phyloP scores from a whole-genome alignment of 108 stramenopile genomes.

The Licmophora abbreviata region DNA sequence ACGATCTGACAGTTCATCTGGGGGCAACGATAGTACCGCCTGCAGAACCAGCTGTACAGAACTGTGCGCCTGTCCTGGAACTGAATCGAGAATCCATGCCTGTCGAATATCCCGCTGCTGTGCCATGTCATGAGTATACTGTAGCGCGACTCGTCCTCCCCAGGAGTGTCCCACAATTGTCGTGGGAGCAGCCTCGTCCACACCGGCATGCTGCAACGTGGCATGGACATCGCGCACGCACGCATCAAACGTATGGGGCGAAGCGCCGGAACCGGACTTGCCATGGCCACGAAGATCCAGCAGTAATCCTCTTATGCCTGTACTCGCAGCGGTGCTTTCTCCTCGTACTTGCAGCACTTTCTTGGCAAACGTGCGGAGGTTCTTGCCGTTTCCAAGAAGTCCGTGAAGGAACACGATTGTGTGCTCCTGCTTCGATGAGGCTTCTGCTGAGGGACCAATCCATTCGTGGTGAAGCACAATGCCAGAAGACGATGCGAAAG shows the following conservation, averaged over 20 bases:
- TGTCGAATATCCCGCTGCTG: slow-evolving; percentile 11
- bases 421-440: slow-evolving; percentile 2
- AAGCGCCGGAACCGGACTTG: neutral
- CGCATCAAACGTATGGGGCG: slow-evolving; percentile 10
- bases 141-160: slow-evolving; percentile 72
- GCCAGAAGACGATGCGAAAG: neutral
- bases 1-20: slow-evolving; percentile 2
- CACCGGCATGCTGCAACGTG: slow-evolving; percentile 25
- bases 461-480: slow-evolving; percentile 1
- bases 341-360: slow-evolving; percentile 66
- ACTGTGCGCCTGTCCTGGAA: slow-evolving; percentile 50
- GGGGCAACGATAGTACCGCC: slow-evolving; percentile 17
- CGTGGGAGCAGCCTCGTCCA: slow-evolving; percentile 5
- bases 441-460: slow-evolving; percentile 2
- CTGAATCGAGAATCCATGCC: slow-evolving; percentile 74
- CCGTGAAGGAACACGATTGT: slow-evolving; percentile 70
- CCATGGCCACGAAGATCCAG: slow-evolving; percentile 1
- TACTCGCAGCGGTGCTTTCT: slow-evolving; percentile 1
- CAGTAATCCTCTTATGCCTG: too few relatives aligned
- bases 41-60: slow-evolving; percentile 57
- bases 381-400: slow-evolving; percentile 66
- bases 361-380: slow-evolving; percentile 65
- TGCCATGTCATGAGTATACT: slow-evolving; percentile 31
- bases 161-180: slow-evolving; percentile 76
- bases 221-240: slow-evolving; percentile 41